A percentile compares a stretch with the other conserved stretches of the same genome.
Conservation (phyloP, 2,329 filamentous ascomycete species). For the Neophaeococcomyces aloes region DNA sequence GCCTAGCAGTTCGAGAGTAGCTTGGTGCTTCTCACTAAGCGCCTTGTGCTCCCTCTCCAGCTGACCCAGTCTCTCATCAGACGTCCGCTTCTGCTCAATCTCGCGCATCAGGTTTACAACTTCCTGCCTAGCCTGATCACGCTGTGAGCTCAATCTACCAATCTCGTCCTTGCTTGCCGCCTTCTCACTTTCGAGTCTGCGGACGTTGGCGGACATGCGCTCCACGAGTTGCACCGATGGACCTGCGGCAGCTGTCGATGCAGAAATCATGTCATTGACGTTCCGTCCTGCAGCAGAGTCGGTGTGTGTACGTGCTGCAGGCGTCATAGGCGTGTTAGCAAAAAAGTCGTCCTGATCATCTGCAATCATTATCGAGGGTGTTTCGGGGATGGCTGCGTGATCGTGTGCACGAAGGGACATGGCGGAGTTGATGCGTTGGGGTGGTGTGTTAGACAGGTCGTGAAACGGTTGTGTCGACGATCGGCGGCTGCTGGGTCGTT, state of each 20-base stretch:
- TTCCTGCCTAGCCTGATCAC: constrained; percentile 83
- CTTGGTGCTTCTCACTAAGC: constrained; percentile 71
- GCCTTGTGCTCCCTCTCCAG: constrained; percentile 59
- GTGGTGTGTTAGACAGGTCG: constrained; percentile 30
- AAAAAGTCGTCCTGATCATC: constrained; percentile 41
- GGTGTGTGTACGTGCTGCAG: constrained; percentile 28
- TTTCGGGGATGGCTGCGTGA: constrained; percentile 29
- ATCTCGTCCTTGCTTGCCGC: constrained; percentile 82
- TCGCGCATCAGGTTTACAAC: constrained; percentile 87
- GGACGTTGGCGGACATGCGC: constrained; percentile 86
- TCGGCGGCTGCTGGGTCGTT: constrained; percentile 32
- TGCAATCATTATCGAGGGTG: constrained; percentile 37
- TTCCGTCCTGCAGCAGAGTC: constrained; percentile 42
- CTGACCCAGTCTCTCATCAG: constrained; percentile 49
- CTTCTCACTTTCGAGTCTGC: constrained; percentile 83
- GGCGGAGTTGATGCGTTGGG: constrained; percentile 39
- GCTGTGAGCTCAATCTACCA: constrained; percentile 64
- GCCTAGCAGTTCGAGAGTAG: constrained; percentile 84
- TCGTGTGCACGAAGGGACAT: constrained; percentile 31
- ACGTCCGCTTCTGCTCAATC: constrained; percentile 56
- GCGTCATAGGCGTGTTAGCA: constrained; percentile 22
- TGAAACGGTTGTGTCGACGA: constrained; percentile 30
- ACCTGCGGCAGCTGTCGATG: constrained; percentile 79
- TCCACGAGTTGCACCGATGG: constrained; percentile 93
- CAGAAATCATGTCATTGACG: constrained; percentile 74